Evolutionary conservation across 2,329 filamentous ascomycete species (phyloP), one percentile per base, ranked within the genome.

Genomic region (Metarhizium sp.): DNA sequence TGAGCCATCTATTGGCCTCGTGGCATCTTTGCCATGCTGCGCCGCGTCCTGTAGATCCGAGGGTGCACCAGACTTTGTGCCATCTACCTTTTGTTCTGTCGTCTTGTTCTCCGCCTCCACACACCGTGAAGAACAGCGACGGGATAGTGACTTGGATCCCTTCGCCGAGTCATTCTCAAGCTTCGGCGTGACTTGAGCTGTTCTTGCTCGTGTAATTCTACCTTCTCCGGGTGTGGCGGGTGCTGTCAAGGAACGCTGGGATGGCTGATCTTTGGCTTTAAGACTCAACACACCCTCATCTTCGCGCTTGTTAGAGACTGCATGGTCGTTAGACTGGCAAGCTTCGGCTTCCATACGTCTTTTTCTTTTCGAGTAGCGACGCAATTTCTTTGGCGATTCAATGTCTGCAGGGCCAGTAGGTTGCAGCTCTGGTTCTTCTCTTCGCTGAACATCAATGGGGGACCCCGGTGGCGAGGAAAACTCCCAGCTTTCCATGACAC

Each of bases 391-490:
- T 54, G 54, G 61, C 54, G 13, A 51, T 49, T 34, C 45, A 55
- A 49, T 52, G 14, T 60, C 55, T 30, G 53, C 55, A 50, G 58
- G 16, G 14, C 55, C 38, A 45, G 62, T 51, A 7, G 58, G 52
- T 2, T 54, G 54, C 10, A 59, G 49, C 52, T 65, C 60, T 16
- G 51, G 51, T 16, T 59, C 56, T 29, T 57, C 49, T 6, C 25
- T 53, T 25, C 69, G 69, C n/a, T 66, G 67, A 20, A 61, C 66
- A 2, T 65, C 60, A 29, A 66, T 64, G 2, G 81, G 81, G 2
- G 80, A 81, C 11, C 75, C 78, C 0, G 76, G 76, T 10, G 81
- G 80, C 2, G 81, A 83, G 1, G 80, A 82, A n/a, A 82, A 77
- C 10, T 78, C 73, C 76, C 79, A 83, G 30, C 75, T 64, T 8